Evolutionary conservation across 345 rosid species (phyloP).

Genomic region (Passiflora organensis): DNA sequence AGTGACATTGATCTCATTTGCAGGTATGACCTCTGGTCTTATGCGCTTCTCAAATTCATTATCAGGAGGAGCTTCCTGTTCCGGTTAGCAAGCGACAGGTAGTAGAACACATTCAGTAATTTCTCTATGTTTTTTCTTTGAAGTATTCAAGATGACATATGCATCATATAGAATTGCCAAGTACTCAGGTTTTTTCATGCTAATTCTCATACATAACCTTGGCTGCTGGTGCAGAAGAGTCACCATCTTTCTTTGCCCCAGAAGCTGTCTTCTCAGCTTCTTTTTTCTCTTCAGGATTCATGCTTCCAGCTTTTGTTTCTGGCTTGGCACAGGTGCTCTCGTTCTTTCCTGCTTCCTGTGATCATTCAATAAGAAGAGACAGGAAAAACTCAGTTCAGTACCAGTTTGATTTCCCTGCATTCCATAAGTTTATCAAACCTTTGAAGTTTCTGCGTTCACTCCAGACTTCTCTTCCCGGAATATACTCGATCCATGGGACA

Average conservation of each 20-base stretch:
- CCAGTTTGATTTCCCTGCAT: neutral
- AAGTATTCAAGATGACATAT: too few relatives aligned
- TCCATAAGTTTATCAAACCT: constrained; percentile 31
- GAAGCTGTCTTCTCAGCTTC: constrained; percentile 38
- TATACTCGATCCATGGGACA: constrained; percentile 75
- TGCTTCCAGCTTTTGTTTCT: constrained; percentile 33
- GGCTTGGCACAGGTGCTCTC: constrained; percentile 26
- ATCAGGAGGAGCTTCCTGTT: constrained; percentile 73
- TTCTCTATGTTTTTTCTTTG: too few relatives aligned
- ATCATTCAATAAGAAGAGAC: constrained; percentile 1
- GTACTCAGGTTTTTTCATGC: too few relatives aligned
- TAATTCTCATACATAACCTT: too few relatives aligned
- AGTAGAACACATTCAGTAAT: too few relatives aligned
- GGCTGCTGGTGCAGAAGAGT: constrained; percentile 19
- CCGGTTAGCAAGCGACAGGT: too few relatives aligned
- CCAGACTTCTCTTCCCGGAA: constrained; percentile 71
- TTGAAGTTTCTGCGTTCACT: constrained; percentile 38
- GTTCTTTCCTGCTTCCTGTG: constrained; percentile 37
- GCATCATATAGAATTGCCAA: too few relatives aligned
- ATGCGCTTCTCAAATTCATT: constrained; percentile 96
- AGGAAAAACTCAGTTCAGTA: neutral
- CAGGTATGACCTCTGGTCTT: constrained; percentile 88
- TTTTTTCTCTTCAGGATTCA: constrained; percentile 33
- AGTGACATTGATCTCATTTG: constrained; percentile 67
- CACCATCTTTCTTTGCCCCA: constrained; percentile 38